A percentile compares a stretch with the other conserved stretches of the same genome.
Evolutionary conservation across 331 rosid genomes (phyloP).

Genomic region (Quercus tomentella): DNA sequence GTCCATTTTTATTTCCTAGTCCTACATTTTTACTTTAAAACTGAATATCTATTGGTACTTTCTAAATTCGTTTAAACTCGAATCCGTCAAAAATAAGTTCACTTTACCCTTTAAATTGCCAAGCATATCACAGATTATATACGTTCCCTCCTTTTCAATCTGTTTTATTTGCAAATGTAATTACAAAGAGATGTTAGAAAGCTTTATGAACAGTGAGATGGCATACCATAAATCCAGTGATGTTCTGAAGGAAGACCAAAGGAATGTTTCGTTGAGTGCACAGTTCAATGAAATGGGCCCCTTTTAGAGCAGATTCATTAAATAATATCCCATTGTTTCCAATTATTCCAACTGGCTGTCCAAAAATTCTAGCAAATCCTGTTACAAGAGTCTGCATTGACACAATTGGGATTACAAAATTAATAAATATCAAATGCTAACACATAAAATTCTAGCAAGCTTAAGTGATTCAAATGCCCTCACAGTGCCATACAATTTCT

Average conservation of each 20-base stretch:
- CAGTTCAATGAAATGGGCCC: slow-evolving; percentile 90
- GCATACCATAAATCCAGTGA: slow-evolving; percentile 94
- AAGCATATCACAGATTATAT: background rate
- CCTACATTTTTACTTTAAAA: background rate
- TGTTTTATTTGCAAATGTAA: background rate
- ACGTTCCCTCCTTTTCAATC: background rate
- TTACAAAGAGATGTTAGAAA: background rate
- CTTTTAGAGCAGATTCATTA: slow-evolving; percentile 91
- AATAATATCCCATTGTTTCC: slow-evolving; percentile 93
- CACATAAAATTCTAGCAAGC: slow-evolving; percentile 10
- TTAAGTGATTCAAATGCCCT: slow-evolving; percentile 45
- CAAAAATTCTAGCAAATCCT: slow-evolving; percentile 83
- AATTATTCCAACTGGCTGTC: slow-evolving; percentile 94
- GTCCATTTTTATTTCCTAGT: slow-evolving; percentile 8
- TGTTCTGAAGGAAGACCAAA: slow-evolving; percentile 91
- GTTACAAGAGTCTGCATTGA: slow-evolving; percentile 89
- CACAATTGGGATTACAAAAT: slow-evolving; percentile 7
- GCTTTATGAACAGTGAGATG: slow-evolving; percentile 3
- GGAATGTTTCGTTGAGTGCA: slow-evolving; percentile 87
- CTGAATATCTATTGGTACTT: slow-evolving; percentile 1
- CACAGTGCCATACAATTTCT: slow-evolving; percentile 95
- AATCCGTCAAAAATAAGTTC: background rate
- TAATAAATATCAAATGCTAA: background rate
- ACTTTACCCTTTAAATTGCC: background rate
- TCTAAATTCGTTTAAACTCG: background rate